Evolutionary conservation across 805 yeast genomes (phyloP), one percentile per base, ranked within the genome.

Genomic region (Vanderwaltozyma yarrowii): DNA sequence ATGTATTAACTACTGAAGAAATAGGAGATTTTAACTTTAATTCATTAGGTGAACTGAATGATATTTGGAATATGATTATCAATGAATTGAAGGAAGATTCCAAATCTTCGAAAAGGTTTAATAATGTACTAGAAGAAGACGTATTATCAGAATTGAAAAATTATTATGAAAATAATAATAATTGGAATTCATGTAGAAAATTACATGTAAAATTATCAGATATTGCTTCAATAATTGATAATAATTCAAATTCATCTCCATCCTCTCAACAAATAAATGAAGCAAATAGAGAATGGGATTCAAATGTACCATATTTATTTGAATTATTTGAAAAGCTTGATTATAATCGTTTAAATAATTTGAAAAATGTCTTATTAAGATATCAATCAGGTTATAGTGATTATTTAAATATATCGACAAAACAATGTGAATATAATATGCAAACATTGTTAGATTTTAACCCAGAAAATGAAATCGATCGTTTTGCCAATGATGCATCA

Each of bases 301-400:
- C 73, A 38, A 77, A 78, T 55, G 89, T 92, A 2, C 89, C 94
- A 2, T 75, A 71, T 39, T 74, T 81, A 31, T 80, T 83, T 53
- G 79, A 78, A 47, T 74, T 75, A 45, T 80, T 86, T 55, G 92
- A 85, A 53, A 69, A 67, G 44, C 76, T 80, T 47, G 92, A 85
- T 56, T 69, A 64, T 51, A 64, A 64, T 58, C 76, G 84, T 62
- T 68, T 74, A 58, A 67, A 61, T 42, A 69, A 76, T 41, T 64
- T 85, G 43, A 79, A 84, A 53, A 78, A 77, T 38, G 70, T 78
- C 39, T 67, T 88, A 39, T 65, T 78, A 35, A 76, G 76, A 51
- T 79, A 76, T 52, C 74, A 77, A 55, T 74, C 85, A 13, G 71
- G 76, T 30, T 64, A 70, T 40, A 68, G 71, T 32, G 86, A 80